Conservation (phyloP, 208 protist genomes). For the Leishmania tropica region DNA sequence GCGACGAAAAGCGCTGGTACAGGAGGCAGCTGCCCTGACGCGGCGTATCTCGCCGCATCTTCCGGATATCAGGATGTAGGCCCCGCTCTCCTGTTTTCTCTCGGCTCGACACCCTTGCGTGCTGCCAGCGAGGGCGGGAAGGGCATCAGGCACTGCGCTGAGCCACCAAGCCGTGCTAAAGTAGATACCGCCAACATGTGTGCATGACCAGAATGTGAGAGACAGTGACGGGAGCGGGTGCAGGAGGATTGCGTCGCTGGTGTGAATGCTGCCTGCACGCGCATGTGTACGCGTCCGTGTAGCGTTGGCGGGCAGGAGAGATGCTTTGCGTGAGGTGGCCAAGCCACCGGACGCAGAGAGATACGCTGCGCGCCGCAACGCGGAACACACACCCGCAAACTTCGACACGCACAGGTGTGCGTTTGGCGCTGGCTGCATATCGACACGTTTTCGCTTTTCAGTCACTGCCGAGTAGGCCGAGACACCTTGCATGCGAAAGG, state of each 20-base stretch:
- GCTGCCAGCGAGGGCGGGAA: background rate
- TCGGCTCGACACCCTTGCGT: background rate
- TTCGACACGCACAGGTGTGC: background rate
- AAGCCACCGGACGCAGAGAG: background rate
- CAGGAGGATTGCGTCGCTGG: background rate
- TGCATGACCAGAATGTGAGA: background rate
- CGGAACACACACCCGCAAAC: background rate
- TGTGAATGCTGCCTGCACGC: background rate
- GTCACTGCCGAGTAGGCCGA: background rate
- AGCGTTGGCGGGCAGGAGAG: background rate
- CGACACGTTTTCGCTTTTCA: background rate
- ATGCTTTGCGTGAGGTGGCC: background rate
- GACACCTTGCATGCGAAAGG: background rate
- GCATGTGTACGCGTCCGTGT: background rate
- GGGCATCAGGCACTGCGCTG: background rate
- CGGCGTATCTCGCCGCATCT: constrained; percentile 50
- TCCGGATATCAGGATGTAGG: background rate
- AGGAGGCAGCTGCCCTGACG: constrained; percentile 33
- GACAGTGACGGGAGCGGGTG: background rate
- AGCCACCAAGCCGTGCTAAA: background rate
- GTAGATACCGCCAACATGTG: background rate
- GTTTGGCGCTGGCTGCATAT: background rate
- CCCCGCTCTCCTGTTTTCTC: background rate
- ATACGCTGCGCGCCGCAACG: background rate
- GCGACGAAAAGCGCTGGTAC: constrained; percentile 46